A percentile compares a stretch with the other conserved stretches of the same genome.
phyloP scores from a whole-genome alignment of 2,329 filamentous ascomycete genomes.

The Bipolaris zeicola region DNA sequence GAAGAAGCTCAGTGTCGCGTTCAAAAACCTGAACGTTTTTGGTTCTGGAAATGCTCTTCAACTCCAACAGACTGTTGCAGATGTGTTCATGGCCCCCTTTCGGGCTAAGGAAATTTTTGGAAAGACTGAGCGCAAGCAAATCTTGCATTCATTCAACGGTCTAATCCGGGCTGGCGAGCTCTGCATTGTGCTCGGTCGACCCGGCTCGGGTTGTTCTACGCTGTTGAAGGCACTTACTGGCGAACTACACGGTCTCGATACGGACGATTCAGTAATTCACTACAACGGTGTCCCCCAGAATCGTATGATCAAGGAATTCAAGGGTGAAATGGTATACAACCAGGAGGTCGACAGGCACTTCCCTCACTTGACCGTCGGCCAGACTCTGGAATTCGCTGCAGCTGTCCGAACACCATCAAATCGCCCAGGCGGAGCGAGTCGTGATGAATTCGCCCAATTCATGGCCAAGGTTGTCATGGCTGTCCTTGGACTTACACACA shows the following conservation, averaged over 20 bases:
- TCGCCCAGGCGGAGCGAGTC: constrained; percentile 44
- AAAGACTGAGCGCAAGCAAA: constrained; percentile 59
- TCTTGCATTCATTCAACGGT: constrained; percentile 61
- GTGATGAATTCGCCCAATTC: constrained; percentile 54
- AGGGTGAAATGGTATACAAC: constrained; percentile 55
- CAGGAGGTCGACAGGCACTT: constrained; percentile 60
- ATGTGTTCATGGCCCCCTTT: constrained; percentile 63
- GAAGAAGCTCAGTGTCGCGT: constrained; percentile 65
- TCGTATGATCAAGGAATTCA: constrained; percentile 55
- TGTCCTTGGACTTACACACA: constrained; percentile 61
- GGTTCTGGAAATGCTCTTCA: constrained; percentile 71
- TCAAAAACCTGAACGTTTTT: constrained; percentile 68
- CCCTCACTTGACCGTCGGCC: constrained; percentile 61
- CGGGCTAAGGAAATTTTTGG: constrained; percentile 59
- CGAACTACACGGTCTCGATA: constrained; percentile 62
- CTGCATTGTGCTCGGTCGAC: constrained; percentile 54
- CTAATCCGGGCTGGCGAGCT: constrained; percentile 58
- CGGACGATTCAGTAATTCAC: constrained; percentile 61
- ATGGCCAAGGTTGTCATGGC: constrained; percentile 59
- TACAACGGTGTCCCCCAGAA: constrained; percentile 62
- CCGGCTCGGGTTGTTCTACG: constrained; percentile 67
- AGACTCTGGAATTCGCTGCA: constrained; percentile 63
- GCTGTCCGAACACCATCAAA: constrained; percentile 57
- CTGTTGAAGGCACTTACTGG: constrained; percentile 67
- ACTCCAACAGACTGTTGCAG: constrained; percentile 70